Base-by-base conservation (phyloP, 129 eudicot species). In the Mikania micrantha region DNA sequence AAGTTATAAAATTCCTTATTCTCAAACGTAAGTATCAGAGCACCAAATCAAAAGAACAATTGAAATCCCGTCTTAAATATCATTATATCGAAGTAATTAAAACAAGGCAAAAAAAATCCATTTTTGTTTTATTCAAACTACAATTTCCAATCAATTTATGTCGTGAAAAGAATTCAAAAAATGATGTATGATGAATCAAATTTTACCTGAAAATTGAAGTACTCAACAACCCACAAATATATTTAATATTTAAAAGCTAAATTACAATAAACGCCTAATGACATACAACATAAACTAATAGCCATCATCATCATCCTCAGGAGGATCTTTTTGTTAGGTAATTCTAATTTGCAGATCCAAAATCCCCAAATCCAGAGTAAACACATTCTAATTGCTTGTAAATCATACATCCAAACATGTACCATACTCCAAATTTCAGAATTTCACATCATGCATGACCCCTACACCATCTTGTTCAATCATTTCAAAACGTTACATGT, bases 221-320 rank as follows among this genome's bases (percentile, higher is more conserved):
- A 57, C 42, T 44, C 8, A 49, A 39, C 44, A 64, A 66, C 65
- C 66, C 72, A 72, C 78, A 19, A 48, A 59, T 62, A 35, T 42
- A 78, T 59, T 38, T 32, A 39, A 9, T 58, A 69, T 41, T 67
- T n/a, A 62, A 22, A 78, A 45, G 27, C 44, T 72, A 65, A 64
- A 78, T 78, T 48, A 76, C 76, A 60, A 61, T 20, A 64, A 77
- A 40, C 71, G 57, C 76, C 78, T 49, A 48, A 50, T 50, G 44
- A 66, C 17, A 66, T 10, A 19, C 10, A 31, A 53, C 63, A 28
- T n/a, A 21, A 68, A 17, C 70, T 52, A 78, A 57, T 7, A 21
- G 44, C 11, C 44, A n/a, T n/a, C n/a, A n/a, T n/a, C n/a, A n/a
- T n/a, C n/a, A n/a, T n/a, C n/a, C n/a, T n/a, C n/a, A n/a, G n/a